These are phyloP conservation scores for Asclepias syriaca DNA, from an alignment of 257 asterid species.

Conservation along the genomic window DNA sequence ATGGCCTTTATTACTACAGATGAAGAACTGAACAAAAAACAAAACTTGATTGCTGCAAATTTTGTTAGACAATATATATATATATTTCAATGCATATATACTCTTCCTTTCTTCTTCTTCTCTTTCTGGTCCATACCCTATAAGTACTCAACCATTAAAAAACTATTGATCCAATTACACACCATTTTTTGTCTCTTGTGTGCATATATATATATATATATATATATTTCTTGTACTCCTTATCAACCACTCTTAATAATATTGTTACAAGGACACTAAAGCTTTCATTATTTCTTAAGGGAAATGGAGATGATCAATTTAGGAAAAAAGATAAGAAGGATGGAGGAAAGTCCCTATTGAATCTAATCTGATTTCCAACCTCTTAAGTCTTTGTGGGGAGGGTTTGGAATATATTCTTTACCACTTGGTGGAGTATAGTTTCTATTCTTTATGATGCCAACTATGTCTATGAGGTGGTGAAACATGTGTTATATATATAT, in stretches of 20 bases:
- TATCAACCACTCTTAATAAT: slow-evolving; percentile 6
- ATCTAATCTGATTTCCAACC: slow-evolving; percentile 18
- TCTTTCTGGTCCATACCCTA: background rate
- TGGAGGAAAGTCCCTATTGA: slow-evolving; percentile 36
- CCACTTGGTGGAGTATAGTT: slow-evolving; percentile 24
- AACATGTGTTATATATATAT: slow-evolving; percentile 2
- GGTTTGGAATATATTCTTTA: slow-evolving; percentile 32
- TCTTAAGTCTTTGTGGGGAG: slow-evolving; percentile 3
- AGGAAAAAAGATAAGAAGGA: slow-evolving; percentile 38
- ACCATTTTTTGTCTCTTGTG: slow-evolving; percentile 9
- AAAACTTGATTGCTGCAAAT: slow-evolving; percentile 8
- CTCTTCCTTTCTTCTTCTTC: background rate
- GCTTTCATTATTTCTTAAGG: background rate
- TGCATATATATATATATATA: background rate
- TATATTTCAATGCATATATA: slow-evolving; percentile 5
- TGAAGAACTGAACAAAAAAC: too few species aligned
- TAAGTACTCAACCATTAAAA: background rate
- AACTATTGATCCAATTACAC: background rate
- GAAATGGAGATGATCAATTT: background rate
- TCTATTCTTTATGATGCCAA: slow-evolving; percentile 10
- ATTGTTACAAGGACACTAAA: background rate
- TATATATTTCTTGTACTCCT: slow-evolving; percentile 10
- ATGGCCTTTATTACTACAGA: slow-evolving; percentile 26
- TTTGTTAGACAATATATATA: slow-evolving; percentile 18
- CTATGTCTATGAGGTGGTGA: slow-evolving; percentile 1